A percentile compares a stretch with the other conserved stretches of the same genome.
phyloP scores from a whole-genome alignment of 257 asterid species.

The Osmanthus fragrans region DNA sequence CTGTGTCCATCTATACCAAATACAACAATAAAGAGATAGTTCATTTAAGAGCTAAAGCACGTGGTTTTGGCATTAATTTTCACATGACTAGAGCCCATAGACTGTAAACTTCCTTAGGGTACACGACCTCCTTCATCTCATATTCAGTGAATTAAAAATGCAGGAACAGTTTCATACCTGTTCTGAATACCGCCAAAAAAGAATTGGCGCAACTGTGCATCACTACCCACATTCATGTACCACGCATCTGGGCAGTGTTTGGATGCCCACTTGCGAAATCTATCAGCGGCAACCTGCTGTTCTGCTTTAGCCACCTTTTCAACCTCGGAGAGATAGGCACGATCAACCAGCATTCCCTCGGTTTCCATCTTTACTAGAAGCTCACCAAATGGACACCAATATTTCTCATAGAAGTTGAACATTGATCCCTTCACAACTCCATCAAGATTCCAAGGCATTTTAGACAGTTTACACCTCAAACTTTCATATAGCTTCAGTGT shows the following conservation, averaged over 20 bases:
- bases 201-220: conserved; percentile 82
- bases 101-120: background rate
- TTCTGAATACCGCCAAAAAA: conserved; percentile 91
- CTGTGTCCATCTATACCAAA: too few relatives aligned
- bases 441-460: conserved; percentile 65
- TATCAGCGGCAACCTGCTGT: conserved; percentile 79
- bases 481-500: conserved; percentile 85
- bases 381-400: conserved; percentile 94
- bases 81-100: conserved; percentile 15
- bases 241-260: conserved; percentile 80
- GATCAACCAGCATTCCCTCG: conserved; percentile 93
- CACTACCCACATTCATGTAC: conserved; percentile 95
- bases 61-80: background rate
- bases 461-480: conserved; percentile 64
- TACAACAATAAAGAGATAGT: background rate
- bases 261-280: conserved; percentile 93
- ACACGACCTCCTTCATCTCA: background rate
- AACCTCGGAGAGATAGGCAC: conserved; percentile 82
- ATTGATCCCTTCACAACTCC: conserved; percentile 72
- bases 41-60: background rate
- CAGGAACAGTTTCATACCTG: conserved; percentile 44
- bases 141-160: conserved; percentile 4
- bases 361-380: conserved; percentile 88
- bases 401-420: conserved; percentile 67
- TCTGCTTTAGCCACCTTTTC: conserved; percentile 86